Base-by-base conservation (phyloP, 2,329 filamentous ascomycete genomes). In the Alternaria consortialis region DNA sequence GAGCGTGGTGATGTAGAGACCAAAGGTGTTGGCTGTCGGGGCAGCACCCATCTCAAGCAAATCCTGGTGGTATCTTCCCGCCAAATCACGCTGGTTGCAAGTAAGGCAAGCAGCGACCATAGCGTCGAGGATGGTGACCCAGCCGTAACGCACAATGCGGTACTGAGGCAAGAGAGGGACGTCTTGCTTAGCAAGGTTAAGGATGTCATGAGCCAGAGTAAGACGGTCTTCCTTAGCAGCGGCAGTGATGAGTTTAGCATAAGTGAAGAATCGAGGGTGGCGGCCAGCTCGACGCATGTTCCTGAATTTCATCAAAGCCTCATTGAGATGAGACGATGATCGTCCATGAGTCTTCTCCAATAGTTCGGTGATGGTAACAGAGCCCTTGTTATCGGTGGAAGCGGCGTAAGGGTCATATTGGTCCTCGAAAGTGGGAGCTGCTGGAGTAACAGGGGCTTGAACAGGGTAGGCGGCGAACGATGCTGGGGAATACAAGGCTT, bases 1-100 rank as follows among this genome's bases (percentile, higher is more conserved):
- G 63, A 99, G 85, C 2, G 94, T 98, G n/a, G 96, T 98, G 81
- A 99, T 99, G 85, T 98, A 99, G 17, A 99, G 87, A 61, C 95
- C 95, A 71, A 96, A 99, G 0, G 95, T 99, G 84, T 99, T 99
- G 43, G 95, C 95, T 2, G 94, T 97, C 15, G 95, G 95, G 9
- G 94, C 90, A 62, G 91, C 89, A 48, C 94, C 94, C 84, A 98
- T 95, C 62, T 93, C 90, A 50, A 97, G 85, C 68, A 99, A 85
- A 78, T 99, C 93, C 79, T 95, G 90, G 77, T 98, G 95, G 80
- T 91, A 97, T 71, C 93, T 89, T 77, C 91, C 90, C 62, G 95
- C 95, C 62, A 92, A 83, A 60, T 87, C 86, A 58, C 94, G 92
- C 76, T 94, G 90, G 64, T 93, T 92, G 47, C 92, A 85, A 42